These are phyloP conservation scores for Acer campestre DNA, from an alignment of 345 rosid species.

Conservation along the genomic window DNA sequence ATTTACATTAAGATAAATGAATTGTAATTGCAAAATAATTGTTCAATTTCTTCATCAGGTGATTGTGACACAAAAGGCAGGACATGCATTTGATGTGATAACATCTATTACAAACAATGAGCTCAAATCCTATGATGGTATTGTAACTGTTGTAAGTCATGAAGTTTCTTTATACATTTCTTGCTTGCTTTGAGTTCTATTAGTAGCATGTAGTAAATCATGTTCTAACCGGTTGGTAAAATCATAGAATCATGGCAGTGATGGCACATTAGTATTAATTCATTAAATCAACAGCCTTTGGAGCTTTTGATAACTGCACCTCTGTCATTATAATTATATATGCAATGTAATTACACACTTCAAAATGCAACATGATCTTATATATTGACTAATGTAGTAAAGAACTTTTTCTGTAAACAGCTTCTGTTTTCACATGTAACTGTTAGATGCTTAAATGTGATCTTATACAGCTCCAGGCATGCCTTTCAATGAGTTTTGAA, in stretches of 20 bases:
- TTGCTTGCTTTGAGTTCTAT: neutral
- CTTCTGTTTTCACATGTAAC: neutral
- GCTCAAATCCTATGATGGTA: constrained; percentile 75
- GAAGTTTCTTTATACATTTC: constrained; percentile 9
- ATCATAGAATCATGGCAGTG: neutral
- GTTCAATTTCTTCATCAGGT: constrained; percentile 52
- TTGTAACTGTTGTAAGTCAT: constrained; percentile 78
- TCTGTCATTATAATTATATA: neutral
- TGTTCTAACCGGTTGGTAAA: neutral
- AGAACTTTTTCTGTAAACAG: neutral
- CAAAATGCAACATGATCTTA: constrained; percentile 1
- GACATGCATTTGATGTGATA: constrained; percentile 87
- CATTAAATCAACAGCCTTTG: neutral
- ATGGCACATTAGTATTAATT: neutral
- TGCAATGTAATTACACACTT: neutral
- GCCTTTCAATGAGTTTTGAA: neutral
- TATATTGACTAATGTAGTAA: neutral
- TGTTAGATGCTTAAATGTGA: neutral
- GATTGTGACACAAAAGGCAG: constrained; percentile 76
- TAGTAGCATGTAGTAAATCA: neutral
- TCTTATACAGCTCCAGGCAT: neutral
- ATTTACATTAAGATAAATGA: neutral
- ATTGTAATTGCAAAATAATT: neutral
- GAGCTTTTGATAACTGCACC: neutral
- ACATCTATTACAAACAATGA: constrained; percentile 55